Evolutionary conservation across 306 rosid genomes (phyloP).

Genomic region (Myrica gale): DNA sequence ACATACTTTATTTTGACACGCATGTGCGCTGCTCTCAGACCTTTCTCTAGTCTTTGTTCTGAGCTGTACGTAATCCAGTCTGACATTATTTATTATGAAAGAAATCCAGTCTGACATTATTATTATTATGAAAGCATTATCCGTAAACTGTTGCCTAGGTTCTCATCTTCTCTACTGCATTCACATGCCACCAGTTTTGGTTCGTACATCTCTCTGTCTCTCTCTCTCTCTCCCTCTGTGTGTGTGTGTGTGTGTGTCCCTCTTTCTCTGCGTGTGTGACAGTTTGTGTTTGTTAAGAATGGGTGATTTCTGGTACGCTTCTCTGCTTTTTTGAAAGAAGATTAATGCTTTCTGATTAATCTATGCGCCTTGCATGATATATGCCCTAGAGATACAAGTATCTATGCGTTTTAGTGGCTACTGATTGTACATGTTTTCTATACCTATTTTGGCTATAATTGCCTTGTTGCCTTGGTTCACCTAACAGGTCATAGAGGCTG

Average conservation of each 20-base stretch:
- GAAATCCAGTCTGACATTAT: neutral
- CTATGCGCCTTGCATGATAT: neutral
- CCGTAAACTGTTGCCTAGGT: constrained; percentile 43
- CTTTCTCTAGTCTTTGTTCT: neutral
- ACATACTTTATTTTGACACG: neutral
- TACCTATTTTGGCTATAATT: neutral
- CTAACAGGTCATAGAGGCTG: neutral
- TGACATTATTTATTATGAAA: neutral
- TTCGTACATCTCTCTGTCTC: constrained; percentile 41
- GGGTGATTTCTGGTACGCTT: no score
- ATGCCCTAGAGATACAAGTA: neutral
- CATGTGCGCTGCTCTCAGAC: neutral
- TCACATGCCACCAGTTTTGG: constrained; percentile 98
- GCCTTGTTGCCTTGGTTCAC: neutral
- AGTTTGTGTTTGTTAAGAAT: no score
- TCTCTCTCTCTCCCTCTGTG: no score
- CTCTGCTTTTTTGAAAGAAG: no score
- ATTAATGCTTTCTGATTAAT: no score
- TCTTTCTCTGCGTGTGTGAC: neutral
- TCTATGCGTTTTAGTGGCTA: neutral
- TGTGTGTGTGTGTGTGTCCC: no score
- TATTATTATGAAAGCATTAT: neutral
- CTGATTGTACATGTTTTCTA: neutral
- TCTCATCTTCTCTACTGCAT: constrained; percentile 55
- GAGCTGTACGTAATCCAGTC: neutral